A percentile compares a stretch with the other conserved stretches of the same genome.
Evolutionary conservation across 805 yeast genomes (phyloP).

Genomic region (Wilhelminamyces savonicus): DNA sequence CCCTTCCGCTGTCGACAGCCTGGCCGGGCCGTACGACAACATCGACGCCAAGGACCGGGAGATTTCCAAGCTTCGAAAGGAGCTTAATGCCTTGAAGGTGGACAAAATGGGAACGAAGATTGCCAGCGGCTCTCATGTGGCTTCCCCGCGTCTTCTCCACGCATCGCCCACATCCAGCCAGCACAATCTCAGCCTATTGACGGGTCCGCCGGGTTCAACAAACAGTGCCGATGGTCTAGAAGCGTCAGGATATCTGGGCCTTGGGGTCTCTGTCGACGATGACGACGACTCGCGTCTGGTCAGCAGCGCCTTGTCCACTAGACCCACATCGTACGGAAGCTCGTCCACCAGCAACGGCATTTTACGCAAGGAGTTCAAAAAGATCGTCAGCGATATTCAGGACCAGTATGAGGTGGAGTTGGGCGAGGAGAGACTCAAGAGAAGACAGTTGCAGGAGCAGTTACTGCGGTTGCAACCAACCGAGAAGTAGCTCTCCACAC

Average conservation of each 20-base stretch:
- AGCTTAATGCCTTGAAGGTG: conserved; percentile 37
- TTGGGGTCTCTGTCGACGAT: conserved; percentile 8
- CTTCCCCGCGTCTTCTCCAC: too few relatives aligned
- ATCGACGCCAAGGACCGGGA: conserved; percentile 31
- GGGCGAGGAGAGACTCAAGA: conserved; percentile 46
- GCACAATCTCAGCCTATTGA: too few relatives aligned
- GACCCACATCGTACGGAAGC: conserved; percentile 9
- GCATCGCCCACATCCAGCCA: too few relatives aligned
- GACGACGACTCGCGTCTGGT: conserved; percentile 12
- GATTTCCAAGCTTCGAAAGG: conserved; percentile 37
- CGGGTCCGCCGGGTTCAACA: conserved; percentile 4
- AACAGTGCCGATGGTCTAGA: conserved; percentile 5
- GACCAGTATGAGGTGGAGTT: conserved; percentile 55
- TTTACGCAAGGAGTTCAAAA: conserved; percentile 63
- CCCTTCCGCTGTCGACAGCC: neutral
- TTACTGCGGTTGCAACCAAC: conserved; percentile 1
- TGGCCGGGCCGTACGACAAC: conserved; percentile 4
- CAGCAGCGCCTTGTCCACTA: conserved; percentile 7
- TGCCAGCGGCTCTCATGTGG: too few relatives aligned
- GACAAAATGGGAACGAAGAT: conserved; percentile 35
- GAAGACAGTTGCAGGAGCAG: conserved; percentile 34
- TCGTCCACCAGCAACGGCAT: conserved; percentile 42
- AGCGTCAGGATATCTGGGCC: neutral
- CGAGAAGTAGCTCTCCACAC: too few relatives aligned
- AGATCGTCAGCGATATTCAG: conserved; percentile 55